Base-by-base conservation (phyloP, 2,329 filamentous ascomycete genomes). In the Juglanconis sp. region DNA sequence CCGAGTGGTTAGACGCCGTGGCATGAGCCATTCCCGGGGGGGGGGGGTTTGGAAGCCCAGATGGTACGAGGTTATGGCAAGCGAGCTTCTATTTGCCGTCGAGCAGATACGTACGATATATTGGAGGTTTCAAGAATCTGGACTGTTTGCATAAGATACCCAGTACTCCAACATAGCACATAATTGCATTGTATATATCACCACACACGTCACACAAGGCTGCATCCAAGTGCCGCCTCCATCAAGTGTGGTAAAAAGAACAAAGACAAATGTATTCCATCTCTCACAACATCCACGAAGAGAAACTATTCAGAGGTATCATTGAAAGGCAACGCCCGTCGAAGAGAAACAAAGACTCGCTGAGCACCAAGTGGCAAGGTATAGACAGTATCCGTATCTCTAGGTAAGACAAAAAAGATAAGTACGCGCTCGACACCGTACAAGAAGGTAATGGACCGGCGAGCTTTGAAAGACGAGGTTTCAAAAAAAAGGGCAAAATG, bases 291-390 rank as follows among this genome's bases (percentile, higher is more conserved):
- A 56, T 56, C 38, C 44, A 48, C 9, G 30, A 48, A 38, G 53
- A 48, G 32, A 62, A 56, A 31, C 48, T 62, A 60, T 60, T 62
- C 49, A 57, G 60, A 62, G 60, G 60, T 62, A 62, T 62, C 60
- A 62, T 56, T 56, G 51, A 47, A 44, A 36, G 32, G 4, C 40
- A 44, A 17, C 38, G 7, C 53, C 53, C 32, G 2, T 36, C 31
- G n/a, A n/a, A 47, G 32, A 30, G 35, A 13, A n/a, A 5, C 15
- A 51, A n/a, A 57, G 13, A 35, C 35, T 31, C 50, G 49, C 51
- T 50, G 44, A 60, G 32, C 32, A 24, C 24, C 24, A 48, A 15
- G 46, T 34, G 32, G 5, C 17, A 52, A 17, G 42, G 32, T 50
- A 31, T 17, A 32, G 31, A 24, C 24, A 24, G 24, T 24, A 24